Base-by-base conservation (phyloP, 129 eudicot species). In the Glebionis coronaria region DNA sequence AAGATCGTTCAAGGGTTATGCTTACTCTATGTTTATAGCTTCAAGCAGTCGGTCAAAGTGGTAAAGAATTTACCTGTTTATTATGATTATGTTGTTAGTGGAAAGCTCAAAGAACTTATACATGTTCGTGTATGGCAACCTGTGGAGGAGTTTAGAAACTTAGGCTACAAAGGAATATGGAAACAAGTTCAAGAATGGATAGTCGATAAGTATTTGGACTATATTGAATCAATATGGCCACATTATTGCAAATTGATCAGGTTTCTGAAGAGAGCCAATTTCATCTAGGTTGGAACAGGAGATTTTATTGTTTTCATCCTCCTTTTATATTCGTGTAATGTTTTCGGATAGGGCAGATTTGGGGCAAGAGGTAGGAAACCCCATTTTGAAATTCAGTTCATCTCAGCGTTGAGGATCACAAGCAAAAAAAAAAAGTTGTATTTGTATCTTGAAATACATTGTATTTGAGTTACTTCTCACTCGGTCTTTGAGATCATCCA, bases 181-280 rank as follows among this genome's bases (percentile, higher is more conserved):
- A 71, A 51, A 49, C 49, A 58, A 40, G 74, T 73, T 78, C 74
- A 73, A 78, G 82, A 73, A 61, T 67, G 78, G 82, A 61, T 73
- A 75, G 29, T 28, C 11, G 96, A 85, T 61, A 83, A 67, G 69
- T 83, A 81, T 76, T 76, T 88, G 83, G 97, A 91, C 70, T 79
- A 81, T 29, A 54, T 83, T 35, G 97, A 91, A 73, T 81, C 83
- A 0, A 83, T 91, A 63, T 91, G 97, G 97, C 97, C 97, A 5
- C 78, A 29, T 56, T 91, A 88, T 73, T 85, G 94, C 85, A 77
- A 85, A 77, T 57, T 85, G 59, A 71, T 88, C 78, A 85, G 94
- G 88, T 79, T 82, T 75, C 64, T 85, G 82, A 88, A 88, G 82
- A 78, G 80, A 79, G 87, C 96, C 56, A 85, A 88, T 62, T 72